These are phyloP conservation scores for Limtongia smithiae DNA, from an alignment of 805 yeast genomes.

Conservation along the genomic window DNA sequence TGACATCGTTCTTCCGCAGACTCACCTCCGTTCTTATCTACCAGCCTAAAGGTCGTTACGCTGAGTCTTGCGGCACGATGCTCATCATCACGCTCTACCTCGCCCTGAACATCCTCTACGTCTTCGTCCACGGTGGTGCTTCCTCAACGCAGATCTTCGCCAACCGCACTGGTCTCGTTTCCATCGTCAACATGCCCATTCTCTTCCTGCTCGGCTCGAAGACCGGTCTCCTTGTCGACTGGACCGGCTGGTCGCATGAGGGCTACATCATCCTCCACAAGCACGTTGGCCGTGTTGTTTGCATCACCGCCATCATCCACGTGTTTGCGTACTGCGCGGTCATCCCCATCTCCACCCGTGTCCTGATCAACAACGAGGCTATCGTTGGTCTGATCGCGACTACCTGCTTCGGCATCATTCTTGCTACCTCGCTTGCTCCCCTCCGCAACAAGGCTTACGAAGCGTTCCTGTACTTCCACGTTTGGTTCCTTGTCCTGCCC, in stretches of 20 bases:
- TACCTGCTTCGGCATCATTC: slow-evolving; percentile 28
- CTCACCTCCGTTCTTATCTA: slow-evolving; percentile 18
- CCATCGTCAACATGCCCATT: slow-evolving; percentile 30
- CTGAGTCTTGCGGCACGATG: slow-evolving; percentile 29
- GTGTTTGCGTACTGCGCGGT: slow-evolving; percentile 30
- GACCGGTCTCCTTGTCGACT: slow-evolving; percentile 28
- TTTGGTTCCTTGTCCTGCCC: slow-evolving; percentile 28
- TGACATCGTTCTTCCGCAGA: slow-evolving; percentile 16
- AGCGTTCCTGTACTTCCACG: slow-evolving; percentile 26
- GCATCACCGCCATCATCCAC: slow-evolving; percentile 26
- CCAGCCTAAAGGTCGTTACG: slow-evolving; percentile 27
- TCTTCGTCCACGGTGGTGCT: slow-evolving; percentile 28
- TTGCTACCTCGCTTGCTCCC: slow-evolving; percentile 27
- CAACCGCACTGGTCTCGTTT: slow-evolving; percentile 27
- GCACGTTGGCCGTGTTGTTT: slow-evolving; percentile 29
- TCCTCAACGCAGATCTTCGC: slow-evolving; percentile 27
- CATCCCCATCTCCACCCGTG: slow-evolving; percentile 26
- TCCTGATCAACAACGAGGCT: slow-evolving; percentile 26
- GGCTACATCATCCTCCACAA: slow-evolving; percentile 28
- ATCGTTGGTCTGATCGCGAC: slow-evolving; percentile 28
- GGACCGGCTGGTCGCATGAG: slow-evolving; percentile 30
- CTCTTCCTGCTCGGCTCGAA: slow-evolving; percentile 30
- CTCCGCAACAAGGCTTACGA: slow-evolving; percentile 24
- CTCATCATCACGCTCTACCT: slow-evolving; percentile 24
- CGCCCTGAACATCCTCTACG: slow-evolving; percentile 24